Evolutionary conservation across 164 flowering plant species (phyloP), one percentile per base, ranked within the genome.

Genomic region (Liquidambar formosana): DNA sequence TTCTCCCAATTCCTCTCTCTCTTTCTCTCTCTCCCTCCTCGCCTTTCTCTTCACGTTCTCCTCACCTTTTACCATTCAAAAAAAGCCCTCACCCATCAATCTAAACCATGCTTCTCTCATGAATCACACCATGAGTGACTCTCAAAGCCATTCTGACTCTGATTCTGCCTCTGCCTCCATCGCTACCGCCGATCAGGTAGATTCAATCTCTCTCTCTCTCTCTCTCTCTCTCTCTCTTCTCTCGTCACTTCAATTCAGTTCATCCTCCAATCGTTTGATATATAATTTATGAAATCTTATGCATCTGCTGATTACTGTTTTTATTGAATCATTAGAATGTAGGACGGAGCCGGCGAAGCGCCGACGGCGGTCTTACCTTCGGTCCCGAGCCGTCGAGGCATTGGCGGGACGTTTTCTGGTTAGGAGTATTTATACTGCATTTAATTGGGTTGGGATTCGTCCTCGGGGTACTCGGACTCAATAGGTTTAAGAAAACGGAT

Each of bases 361-460:
- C 64, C 12, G 80, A 70, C 12, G 78, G 79, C n/a, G 73, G 76
- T 22, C 76, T 63, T 33, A 64, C 77, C n/a, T 58, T 78, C 62
- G 59, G 67, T 59, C 69, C 80, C 3, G 84, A 78, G 54, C 72
- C 70, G 57, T 71, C 88, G 43, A 86, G 99, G 41, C 88, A 78
- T 61, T 96, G 97, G 97, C 83, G 91, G 44, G 98, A 96, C 76
- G 87, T 96, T 26, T 93, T 96, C 77, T 96, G 99, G 99, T 79
- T 87, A 53, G 81, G 75, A 4, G 53, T 93, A 16, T 96, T 96
- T 71, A 27, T 77, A 46, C 49, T 84, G 11, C 99, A 96, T 66
- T 71, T 93, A 85, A 26, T 86, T 41, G 82, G 73, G 6, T 70
- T 96, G 65, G 99, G 91, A 6, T 72, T 88, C 23, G 78, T 79